Conservation (phyloP, 2,329 filamentous ascomycete species). For the Pseudocercospora pini-densiflorae region DNA sequence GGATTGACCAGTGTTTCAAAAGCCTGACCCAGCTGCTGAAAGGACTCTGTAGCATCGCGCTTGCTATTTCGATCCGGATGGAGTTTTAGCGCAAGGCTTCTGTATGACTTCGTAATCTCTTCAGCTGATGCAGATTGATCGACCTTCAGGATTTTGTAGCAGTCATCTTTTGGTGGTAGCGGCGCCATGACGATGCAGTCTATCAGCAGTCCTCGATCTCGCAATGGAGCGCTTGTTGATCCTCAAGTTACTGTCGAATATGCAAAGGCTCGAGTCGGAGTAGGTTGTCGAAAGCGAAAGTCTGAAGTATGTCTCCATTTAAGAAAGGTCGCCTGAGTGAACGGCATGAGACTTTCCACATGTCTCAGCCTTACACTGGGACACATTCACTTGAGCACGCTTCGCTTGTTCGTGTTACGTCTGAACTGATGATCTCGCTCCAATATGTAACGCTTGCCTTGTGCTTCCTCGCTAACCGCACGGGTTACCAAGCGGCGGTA, state of each 20-base stretch:
- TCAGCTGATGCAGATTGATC: background rate
- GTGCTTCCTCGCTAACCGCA: too few relatives aligned
- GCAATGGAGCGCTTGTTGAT: background rate
- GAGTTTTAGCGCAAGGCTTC: background rate
- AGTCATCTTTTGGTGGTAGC: background rate
- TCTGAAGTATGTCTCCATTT: background rate
- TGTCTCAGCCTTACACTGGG: too few relatives aligned
- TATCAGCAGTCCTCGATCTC: background rate
- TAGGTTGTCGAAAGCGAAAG: background rate
- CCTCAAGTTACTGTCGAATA: background rate
- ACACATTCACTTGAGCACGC: too few relatives aligned
- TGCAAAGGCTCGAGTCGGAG: background rate
- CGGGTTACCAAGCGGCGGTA: background rate
- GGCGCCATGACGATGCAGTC: background rate
- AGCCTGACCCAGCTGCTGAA: background rate
- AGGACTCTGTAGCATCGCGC: background rate
- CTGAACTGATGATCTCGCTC: too few relatives aligned
- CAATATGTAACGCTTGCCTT: too few relatives aligned
- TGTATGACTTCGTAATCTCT: background rate
- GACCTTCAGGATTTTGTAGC: background rate
- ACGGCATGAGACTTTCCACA: too few relatives aligned
- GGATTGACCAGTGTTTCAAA: background rate
- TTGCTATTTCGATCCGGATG: background rate
- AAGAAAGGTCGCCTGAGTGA: too few relatives aligned
- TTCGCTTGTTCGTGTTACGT: too few relatives aligned